Evolutionary conservation across 2,329 filamentous ascomycete genomes (phyloP).

Genomic region (Fusarium duplospermum): DNA sequence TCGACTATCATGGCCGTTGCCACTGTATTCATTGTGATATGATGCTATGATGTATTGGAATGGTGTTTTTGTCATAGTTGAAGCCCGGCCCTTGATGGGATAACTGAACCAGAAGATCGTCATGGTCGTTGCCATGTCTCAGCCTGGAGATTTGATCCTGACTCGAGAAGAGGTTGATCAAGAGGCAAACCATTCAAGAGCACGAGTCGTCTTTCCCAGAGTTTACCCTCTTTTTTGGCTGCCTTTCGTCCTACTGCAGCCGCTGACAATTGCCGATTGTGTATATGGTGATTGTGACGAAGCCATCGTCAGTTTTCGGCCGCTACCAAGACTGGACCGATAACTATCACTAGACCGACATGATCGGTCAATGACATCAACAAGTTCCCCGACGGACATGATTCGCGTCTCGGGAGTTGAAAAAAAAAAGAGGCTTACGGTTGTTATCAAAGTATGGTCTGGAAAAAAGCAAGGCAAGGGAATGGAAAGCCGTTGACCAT

Average conservation of each 20-base stretch:
- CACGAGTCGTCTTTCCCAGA: background rate
- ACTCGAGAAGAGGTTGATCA: background rate
- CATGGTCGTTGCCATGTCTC: background rate
- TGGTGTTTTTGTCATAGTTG: no score
- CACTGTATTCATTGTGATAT: no score
- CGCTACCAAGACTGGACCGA: background rate
- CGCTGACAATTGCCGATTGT: background rate
- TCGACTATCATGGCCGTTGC: background rate
- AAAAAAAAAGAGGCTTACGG: background rate
- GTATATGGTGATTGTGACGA: background rate
- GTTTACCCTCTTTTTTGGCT: background rate
- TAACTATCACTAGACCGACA: background rate
- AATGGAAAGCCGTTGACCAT: background rate
- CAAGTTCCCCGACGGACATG: background rate
- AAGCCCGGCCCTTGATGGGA: no score
- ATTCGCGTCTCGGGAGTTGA: background rate
- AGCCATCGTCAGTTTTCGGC: slow-evolving; percentile 29
- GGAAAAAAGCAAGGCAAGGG: background rate
- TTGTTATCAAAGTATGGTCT: background rate
- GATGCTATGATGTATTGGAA: no score
- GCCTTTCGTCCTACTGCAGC: background rate
- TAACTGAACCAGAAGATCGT: background rate
- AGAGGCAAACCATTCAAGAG: background rate
- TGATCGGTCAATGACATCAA: background rate
- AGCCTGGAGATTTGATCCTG: background rate